Evolutionary conservation across 371 early-diverging fungal species (phyloP).

Genomic region (Mucor indicus): DNA sequence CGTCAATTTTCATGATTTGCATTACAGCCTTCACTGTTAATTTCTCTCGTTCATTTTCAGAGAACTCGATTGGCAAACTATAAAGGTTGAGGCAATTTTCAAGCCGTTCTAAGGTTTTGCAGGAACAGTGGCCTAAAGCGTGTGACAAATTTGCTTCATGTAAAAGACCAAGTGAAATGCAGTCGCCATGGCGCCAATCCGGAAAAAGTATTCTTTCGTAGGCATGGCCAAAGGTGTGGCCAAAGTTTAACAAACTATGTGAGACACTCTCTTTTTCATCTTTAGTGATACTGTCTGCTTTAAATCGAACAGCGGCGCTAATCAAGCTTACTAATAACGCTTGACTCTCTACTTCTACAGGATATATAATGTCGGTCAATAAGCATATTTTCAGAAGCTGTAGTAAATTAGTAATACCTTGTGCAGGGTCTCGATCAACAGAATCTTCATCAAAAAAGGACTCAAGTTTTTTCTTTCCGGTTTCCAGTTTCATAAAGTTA

Average conservation of each 20-base stretch:
- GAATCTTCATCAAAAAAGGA: constrained; percentile 8
- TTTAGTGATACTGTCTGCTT: constrained; percentile 87
- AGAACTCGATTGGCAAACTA: constrained; percentile 72
- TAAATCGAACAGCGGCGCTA: constrained; percentile 79
- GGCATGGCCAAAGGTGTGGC: constrained; percentile 93
- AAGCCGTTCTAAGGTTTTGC: constrained; percentile 74
- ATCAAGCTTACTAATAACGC: constrained; percentile 74
- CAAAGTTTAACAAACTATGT: constrained; percentile 92
- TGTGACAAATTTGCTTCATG: constrained; percentile 87
- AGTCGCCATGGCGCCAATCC: constrained; percentile 91
- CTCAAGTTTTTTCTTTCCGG: constrained; percentile 62
- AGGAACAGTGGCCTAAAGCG: constrained; percentile 69
- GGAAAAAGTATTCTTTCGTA: constrained; percentile 88
- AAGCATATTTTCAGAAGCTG: no score
- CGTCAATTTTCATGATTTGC: constrained; percentile 87
- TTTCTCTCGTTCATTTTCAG: constrained; percentile 49
- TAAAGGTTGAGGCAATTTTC: constrained; percentile 76
- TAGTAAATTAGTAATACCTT: no score
- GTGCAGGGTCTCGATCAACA: constrained; percentile 1
- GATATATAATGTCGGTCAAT: no score
- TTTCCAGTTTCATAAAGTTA: constrained; percentile 83
- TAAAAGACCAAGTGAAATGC: constrained; percentile 91
- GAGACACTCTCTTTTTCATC: constrained; percentile 92
- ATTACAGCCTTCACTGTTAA: constrained; percentile 66
- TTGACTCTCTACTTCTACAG: no score